These are phyloP conservation scores for Albizia julibrissin DNA, from an alignment of 306 rosid genomes.

Conservation along the genomic window DNA sequence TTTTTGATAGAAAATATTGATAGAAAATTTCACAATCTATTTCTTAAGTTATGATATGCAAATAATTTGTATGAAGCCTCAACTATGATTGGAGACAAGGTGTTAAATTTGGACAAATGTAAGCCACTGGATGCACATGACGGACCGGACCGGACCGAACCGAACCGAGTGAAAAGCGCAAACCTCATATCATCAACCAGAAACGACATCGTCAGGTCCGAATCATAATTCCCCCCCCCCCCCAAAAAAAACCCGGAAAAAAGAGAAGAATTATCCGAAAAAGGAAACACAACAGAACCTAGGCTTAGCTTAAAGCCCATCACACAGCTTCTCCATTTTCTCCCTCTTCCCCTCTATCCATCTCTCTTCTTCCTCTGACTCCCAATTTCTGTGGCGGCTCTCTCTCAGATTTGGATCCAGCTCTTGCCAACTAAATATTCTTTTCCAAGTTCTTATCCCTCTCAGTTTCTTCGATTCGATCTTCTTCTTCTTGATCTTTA, in stretches of 20 bases:
- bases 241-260: neutral
- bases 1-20: neutral
- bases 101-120: neutral
- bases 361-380: constrained; percentile 8
- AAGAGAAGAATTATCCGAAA: neutral
- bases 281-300: constrained; percentile 10
- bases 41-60: neutral
- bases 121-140: neutral
- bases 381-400: constrained; percentile 75
- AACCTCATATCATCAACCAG: neutral
- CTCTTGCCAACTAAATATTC: neutral
- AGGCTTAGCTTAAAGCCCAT: constrained; percentile 53
- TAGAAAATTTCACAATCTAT: neutral
- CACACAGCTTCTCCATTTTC: constrained; percentile 27
- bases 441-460: neutral
- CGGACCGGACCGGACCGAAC: neutral
- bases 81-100: neutral
- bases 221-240: neutral
- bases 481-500: constrained; percentile 41
- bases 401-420: constrained; percentile 64
- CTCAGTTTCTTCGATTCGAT: constrained; percentile 22
- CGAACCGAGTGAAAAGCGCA: neutral
- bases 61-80: neutral
- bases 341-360: neutral
- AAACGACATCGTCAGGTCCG: neutral